These are phyloP conservation scores for Phoma herbarum DNA, from an alignment of 2,329 filamentous ascomycete genomes.

Conservation along the genomic window DNA sequence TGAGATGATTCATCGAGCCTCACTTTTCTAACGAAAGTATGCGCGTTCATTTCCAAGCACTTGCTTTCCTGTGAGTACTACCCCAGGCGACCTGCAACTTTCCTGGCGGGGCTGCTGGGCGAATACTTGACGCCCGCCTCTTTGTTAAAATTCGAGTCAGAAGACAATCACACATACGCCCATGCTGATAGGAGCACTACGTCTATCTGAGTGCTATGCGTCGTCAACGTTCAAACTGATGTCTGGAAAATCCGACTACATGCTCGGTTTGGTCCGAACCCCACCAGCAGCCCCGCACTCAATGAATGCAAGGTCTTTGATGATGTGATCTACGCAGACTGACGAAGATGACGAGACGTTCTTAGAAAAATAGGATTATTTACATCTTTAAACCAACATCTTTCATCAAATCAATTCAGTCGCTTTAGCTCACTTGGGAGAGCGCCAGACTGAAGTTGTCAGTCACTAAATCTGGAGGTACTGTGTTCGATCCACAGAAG, in stretches of 20 bases:
- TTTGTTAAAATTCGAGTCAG: no score
- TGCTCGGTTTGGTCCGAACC: background rate
- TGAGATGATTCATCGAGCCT: background rate
- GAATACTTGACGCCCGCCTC: background rate
- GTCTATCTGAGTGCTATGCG: background rate
- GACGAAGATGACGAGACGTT: no score
- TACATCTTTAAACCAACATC: no score
- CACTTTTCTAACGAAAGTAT: background rate
- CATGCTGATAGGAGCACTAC: no score
- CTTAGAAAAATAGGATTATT: no score
- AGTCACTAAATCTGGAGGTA: conserved; percentile 27
- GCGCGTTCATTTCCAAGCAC: background rate
- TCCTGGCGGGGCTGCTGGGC: background rate
- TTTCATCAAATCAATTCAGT: conserved; percentile 19
- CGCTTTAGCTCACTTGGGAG: conserved; percentile 27
- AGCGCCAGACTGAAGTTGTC: conserved; percentile 26
- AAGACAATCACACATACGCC: no score
- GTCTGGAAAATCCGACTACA: background rate
- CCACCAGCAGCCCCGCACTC: background rate
- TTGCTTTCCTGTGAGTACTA: background rate
- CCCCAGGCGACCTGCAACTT: background rate
- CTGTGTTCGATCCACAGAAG: conserved; percentile 27
- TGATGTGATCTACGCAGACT: no score
- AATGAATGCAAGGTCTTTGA: background rate
- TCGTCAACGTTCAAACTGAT: background rate